Evolutionary conservation across 148 eudicot genomes (phyloP), one percentile per base, ranked within the genome.

Genomic region (Persicaria maculosa): DNA sequence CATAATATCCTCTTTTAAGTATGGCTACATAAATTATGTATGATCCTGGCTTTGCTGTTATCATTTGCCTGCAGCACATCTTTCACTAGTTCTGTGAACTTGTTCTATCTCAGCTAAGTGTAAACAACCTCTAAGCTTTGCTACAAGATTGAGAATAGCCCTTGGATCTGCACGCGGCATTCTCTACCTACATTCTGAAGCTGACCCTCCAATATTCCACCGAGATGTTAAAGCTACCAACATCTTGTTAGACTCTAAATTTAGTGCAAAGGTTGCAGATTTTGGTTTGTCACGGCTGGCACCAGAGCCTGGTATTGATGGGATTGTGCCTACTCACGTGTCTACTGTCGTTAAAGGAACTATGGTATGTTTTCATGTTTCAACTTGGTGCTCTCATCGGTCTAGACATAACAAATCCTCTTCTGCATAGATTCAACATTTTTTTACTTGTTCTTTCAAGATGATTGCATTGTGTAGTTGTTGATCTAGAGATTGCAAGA

Each of bases 331-430:
- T 69, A 79, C 77, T 78, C 89, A 93, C 71, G 88, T 91, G 43
- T 91, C 97, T 4, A 93, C 97, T 58, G 88, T 89, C 31, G 98
- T 93, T 17, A 93, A 89, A 79, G 98, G 98, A 48, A 93, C 97
- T 48, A 97, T 97, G 69, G 98, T 93, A 81, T 84, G 89, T 7
- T 62, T 65, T 65, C 68, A 62, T 9, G 16, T 31, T 62, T 10
- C 44, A 9, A 62, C 6, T 53, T 53, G 4, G 4, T 53, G 4
- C 57, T 53, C 12, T 0, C 20, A 19, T 17, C 10, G 7, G 19
- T 57, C 4, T 50, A 50, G 12, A 3, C 15, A 6, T 19, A 57
- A 54, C 19, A n/a, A 54, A 4, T 54, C 7, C 20, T 54, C 59
- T 7, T 54, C 6, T n/a, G 40, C 40, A 2, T 31, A 31, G 40